Evolutionary conservation across 169 alveolate genomes (phyloP).

Genomic region (Cryptosporidium muris): DNA sequence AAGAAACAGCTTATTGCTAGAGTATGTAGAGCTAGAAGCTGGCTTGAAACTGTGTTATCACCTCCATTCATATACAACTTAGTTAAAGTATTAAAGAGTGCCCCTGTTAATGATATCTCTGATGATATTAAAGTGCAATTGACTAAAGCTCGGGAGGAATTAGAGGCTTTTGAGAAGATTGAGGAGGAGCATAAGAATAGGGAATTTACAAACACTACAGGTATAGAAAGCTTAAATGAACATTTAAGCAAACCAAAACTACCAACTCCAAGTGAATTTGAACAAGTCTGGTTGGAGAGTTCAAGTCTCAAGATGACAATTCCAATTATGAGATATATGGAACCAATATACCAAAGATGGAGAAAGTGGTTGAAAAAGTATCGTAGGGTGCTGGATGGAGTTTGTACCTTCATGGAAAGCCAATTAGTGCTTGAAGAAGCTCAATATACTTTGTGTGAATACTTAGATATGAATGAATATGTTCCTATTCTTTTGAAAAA

Average conservation of each 20-base stretch:
- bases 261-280: constrained; percentile 63
- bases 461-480: constrained; percentile 57
- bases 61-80: constrained; percentile 49
- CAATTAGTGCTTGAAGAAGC: constrained; percentile 64
- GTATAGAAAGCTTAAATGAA: no score
- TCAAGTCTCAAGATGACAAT: constrained; percentile 32
- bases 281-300: constrained; percentile 58
- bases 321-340: constrained; percentile 56
- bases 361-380: constrained; percentile 55
- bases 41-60: constrained; percentile 40
- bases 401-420: constrained; percentile 52
- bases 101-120: constrained; percentile 25
- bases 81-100: constrained; percentile 32
- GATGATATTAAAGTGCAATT: constrained; percentile 10
- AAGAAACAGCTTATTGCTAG: constrained; percentile 55
- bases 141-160: constrained; percentile 9
- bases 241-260: constrained; percentile 10
- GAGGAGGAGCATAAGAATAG: background rate
- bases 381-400: constrained; percentile 56
- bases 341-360: constrained; percentile 64
- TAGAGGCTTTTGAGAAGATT: background rate
- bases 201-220: background rate
- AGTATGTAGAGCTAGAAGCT: constrained; percentile 24
- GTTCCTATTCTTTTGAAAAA: constrained; percentile 24
- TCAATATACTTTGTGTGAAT: constrained; percentile 55